A percentile compares a stretch with the other conserved stretches of the same genome.
These are phyloP conservation scores for Xerocomellus amylosporus DNA, from an alignment of 768 basidiomycete species.

Conservation along the genomic window DNA sequence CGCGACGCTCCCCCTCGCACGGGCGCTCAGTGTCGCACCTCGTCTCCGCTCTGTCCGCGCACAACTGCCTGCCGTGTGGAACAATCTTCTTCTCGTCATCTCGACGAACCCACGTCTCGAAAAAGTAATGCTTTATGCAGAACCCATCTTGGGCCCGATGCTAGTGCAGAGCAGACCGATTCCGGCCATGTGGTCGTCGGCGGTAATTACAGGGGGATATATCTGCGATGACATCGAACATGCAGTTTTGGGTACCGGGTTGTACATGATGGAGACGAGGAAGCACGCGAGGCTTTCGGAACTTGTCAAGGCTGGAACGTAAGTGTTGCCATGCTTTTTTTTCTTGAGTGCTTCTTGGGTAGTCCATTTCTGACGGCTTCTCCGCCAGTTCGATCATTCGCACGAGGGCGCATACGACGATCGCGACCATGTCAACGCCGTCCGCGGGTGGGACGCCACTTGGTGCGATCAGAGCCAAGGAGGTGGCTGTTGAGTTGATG, in stretches of 20 bases:
- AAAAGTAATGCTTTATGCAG: slow-evolving; percentile 40
- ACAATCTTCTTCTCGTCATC: slow-evolving; percentile 48
- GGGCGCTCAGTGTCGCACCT: slow-evolving; percentile 40
- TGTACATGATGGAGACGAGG: slow-evolving; percentile 58
- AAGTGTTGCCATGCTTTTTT: slow-evolving; percentile 24
- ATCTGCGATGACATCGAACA: slow-evolving; percentile 19
- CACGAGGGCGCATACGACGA: slow-evolving; percentile 36
- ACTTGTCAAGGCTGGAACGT: slow-evolving; percentile 54
- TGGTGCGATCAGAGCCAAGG: slow-evolving; percentile 65
- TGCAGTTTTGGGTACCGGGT: slow-evolving; percentile 45
- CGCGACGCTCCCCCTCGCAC: slow-evolving; percentile 27
- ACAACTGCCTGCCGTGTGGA: slow-evolving; percentile 59
- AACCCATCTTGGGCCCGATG: slow-evolving; percentile 18
- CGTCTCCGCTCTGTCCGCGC: slow-evolving; percentile 50
- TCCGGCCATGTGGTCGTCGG: neutral
- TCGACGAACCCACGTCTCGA: slow-evolving; percentile 48
- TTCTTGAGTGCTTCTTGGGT: slow-evolving; percentile 5
- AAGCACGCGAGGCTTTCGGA: slow-evolving; percentile 50
- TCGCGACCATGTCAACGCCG: slow-evolving; percentile 15
- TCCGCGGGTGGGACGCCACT: slow-evolving; percentile 29
- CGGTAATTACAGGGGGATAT: slow-evolving; percentile 13
- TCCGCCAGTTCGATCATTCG: slow-evolving; percentile 33
- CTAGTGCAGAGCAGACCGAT: neutral
- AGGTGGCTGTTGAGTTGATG: slow-evolving; percentile 49
- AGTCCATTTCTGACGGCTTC: neutral